A percentile compares a stretch with the other conserved stretches of the same genome.
Evolutionary conservation across 1,284 basidiomycete genomes (phyloP).

Genomic region (Thecaphora thlaspeos): DNA sequence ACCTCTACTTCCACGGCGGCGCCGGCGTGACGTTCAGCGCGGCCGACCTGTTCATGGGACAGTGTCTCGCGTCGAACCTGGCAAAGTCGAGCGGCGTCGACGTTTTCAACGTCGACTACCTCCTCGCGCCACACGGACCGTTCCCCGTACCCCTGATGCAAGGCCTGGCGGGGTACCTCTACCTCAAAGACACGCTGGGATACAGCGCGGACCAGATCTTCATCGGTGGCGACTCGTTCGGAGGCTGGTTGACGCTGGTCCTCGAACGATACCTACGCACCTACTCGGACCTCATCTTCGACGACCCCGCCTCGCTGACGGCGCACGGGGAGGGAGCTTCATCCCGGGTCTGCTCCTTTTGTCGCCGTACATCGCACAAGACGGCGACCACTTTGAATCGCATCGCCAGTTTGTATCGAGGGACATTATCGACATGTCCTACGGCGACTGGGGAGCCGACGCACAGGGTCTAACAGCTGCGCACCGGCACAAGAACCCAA

Average conservation of each 20-base stretch:
- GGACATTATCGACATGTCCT: conserved; percentile 41
- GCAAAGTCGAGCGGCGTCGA: conserved; percentile 38
- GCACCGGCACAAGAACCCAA: conserved; percentile 29
- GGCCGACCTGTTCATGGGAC: conserved; percentile 52
- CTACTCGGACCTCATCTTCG: conserved; percentile 31
- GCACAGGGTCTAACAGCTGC: conserved; percentile 28
- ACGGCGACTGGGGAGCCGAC: conserved; percentile 43
- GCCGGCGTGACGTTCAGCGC: conserved; percentile 53
- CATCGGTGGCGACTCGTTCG: conserved; percentile 52
- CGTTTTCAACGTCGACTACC: conserved; percentile 55
- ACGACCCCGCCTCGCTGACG: conserved; percentile 6
- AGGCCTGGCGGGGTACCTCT: conserved; percentile 43
- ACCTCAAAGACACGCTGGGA: conserved; percentile 43
- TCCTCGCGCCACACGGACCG: conserved; percentile 46
- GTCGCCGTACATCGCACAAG: conserved; percentile 37
- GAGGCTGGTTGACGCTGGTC: conserved; percentile 41
- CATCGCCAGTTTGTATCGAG: conserved; percentile 25
- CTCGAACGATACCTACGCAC: conserved; percentile 50
- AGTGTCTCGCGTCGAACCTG: conserved; percentile 40
- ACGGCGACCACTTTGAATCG: conserved; percentile 25
- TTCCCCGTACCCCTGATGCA: conserved; percentile 50
- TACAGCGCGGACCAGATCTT: conserved; percentile 51
- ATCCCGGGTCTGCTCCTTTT: conserved; percentile 41
- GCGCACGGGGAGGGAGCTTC: conserved; percentile 7
- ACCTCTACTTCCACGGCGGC: conserved; percentile 56